Base-by-base conservation (phyloP, 2,329 filamentous ascomycete genomes). In the Microsporum canis region DNA sequence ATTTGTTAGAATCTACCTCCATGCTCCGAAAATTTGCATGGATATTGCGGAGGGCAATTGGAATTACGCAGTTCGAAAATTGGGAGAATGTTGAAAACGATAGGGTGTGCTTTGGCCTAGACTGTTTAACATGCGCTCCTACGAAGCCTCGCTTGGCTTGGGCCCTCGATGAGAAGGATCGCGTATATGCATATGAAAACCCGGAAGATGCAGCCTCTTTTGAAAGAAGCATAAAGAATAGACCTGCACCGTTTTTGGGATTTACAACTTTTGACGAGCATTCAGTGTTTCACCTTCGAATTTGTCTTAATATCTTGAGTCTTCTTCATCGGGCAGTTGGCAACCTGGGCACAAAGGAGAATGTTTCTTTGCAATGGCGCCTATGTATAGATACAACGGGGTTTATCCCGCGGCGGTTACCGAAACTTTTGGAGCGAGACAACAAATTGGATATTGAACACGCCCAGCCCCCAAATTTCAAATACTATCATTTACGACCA, bases 201-300 rank as follows among this genome's bases (percentile, higher is more conserved):
- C 75, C 78, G 0, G 67, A 75, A 60, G 74, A 77, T 62, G 81
- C 82, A 34, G 78, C 76, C 1, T 61, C 68, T 0, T 83, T 78
- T 63, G 83, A 85, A 66, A 73, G 74, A 41, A 71, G 72, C 1
- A 67, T 82, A 8, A 84, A 84, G 65, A 68, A 68, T 17, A 72
- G 77, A 10, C 78, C 80, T 1, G 58, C 71, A 0, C 68, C 77
- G 1, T 77, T 80, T 51, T 63, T 75, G 17, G 71, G 75, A 0
- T 75, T 77, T 36, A 66, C 73, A 31, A 64, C 66, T 38, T 65
- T 74, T 56, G 67, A 71, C 39, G 64, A 68, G 2, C 57, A 68
- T 1, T 68, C 66, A 12, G 65, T 69, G 12, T 68, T 75, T 1
- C 67, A 75, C 4, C 64, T 83, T 23, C 70, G 72, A 2, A 63